Evolutionary conservation across 441 rosid genomes (phyloP), one percentile per base, ranked within the genome.

Genomic region (Euphorbia celastroides): DNA sequence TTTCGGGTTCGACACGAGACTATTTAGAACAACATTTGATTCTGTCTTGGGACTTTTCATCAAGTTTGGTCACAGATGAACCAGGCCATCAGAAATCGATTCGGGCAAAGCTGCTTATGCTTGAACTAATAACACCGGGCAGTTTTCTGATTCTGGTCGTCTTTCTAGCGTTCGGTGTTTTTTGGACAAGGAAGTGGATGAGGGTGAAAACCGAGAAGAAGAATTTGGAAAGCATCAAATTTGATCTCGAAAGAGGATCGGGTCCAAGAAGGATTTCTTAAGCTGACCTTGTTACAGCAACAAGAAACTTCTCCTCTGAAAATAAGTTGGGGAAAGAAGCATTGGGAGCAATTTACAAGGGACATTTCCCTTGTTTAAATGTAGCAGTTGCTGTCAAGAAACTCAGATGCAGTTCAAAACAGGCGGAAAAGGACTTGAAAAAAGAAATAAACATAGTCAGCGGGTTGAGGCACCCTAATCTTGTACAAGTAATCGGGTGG

Each of bases 391-490:
- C 60, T 6, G 34, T 56, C 60, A 56, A 56, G 60, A 56, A 26
- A 56, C 26, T 56, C 16, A 26, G 27, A 26, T 56, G 34, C 60
- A 56, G n/a, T 56, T 56, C 60, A 56, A 56, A 56, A 56, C 32
- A 26, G 34, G 60, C 8, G 60, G 27, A 56, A 56, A 56, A 7
- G 2, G 60, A 56, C 10, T 14, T 56, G 34, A 13, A 12, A 12
- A 56, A 27, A 12, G 82, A 79, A 57, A 77, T 81, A 57, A 71
- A 57, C 61, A 74, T 76, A 70, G 79, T 83, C 19, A 79, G 76
- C 64, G 64, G 71, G 19, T 23, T 79, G 55, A 57, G 77, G 67
- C 82, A 46, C 52, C 13, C 19, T 20, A 56, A 56, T 27, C 34
- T 56, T 17, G 60, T 27, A 56, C 60, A 34, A 14, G 32, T 14